Evolutionary conservation across 2,329 filamentous ascomycete species (phyloP), one percentile per base, ranked within the genome.

Genomic region (Byssochlamys sp.): DNA sequence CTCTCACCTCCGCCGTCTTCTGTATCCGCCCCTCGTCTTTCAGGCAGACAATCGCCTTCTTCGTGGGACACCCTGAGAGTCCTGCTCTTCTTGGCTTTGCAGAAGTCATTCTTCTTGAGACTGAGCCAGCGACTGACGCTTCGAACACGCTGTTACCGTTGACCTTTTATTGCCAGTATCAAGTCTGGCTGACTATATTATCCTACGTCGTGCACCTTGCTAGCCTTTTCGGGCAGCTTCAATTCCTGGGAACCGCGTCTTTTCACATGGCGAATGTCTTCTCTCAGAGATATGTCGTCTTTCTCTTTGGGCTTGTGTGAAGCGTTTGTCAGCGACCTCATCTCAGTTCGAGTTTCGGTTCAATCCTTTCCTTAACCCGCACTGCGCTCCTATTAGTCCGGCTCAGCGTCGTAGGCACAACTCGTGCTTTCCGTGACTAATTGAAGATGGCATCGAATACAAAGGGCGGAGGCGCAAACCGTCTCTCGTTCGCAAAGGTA

Each of bases 401-500:
- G 58, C 55, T 59, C 55, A 53, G 55, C 55, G 49, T 58, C 19
- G 19, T 19, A 19, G 57, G 60, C 61, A 33, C 53, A 60, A 59
- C 50, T 49, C 54, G 58, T 52, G 39, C n/a, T 45, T 45, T 45
- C n/a, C 14, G 39, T 45, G 39, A 45, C 39, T 45, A n/a, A 45
- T 56, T 55, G 53, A 64, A 59, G 56, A 74, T 74, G 71, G 63
- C 66, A 62, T 69, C 71, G 28, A 65, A 71, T 55, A 63, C 62
- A 57, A 63, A 66, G 55, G 61, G 65, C 35, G 57, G 61, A 57
- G 67, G 64, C 62, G 65, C 67, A 39, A 59, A 64, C 55, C 66
- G 67, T 73, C 81, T 86, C 65, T 89, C 87, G 50, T 91, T 91
- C 78, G 88, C 88, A 74, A 90, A 89, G 81, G 88, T 89, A 77